These are phyloP conservation scores for Penicillium angulare DNA, from an alignment of 495 filamentous ascomycete genomes.

Conservation along the genomic window DNA sequence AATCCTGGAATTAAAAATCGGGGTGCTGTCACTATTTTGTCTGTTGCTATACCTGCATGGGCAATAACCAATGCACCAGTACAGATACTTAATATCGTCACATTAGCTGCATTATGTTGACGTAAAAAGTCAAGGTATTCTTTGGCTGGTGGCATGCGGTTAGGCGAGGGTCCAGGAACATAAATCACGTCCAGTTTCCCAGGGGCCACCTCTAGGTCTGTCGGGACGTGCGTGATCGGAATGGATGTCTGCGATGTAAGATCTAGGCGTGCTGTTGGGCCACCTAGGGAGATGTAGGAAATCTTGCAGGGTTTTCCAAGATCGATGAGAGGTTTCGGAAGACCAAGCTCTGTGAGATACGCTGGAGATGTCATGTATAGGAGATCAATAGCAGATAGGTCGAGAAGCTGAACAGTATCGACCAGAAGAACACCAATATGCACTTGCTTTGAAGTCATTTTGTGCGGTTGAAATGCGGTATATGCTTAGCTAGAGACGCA, in stretches of 20 bases:
- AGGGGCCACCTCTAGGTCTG: constrained; percentile 37
- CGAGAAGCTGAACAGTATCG: constrained; percentile 43
- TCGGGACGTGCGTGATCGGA: constrained; percentile 37
- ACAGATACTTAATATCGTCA: constrained; percentile 55
- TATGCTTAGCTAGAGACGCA: too few relatives aligned
- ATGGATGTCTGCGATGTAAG: constrained; percentile 37
- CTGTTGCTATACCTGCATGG: constrained; percentile 49
- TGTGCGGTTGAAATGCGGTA: neutral
- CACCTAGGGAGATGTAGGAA: constrained; percentile 40
- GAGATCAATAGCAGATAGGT: constrained; percentile 48
- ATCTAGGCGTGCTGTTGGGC: constrained; percentile 20
- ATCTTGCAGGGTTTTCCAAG: constrained; percentile 42
- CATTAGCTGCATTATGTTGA: constrained; percentile 31
- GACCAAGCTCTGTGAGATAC: constrained; percentile 33
- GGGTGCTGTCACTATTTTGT: constrained; percentile 50
- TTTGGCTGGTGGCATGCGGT: constrained; percentile 20
- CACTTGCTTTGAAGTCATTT: constrained; percentile 11
- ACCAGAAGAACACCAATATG: constrained; percentile 49
- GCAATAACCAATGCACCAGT: constrained; percentile 50
- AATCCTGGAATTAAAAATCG: constrained; percentile 46
- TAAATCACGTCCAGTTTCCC: constrained; percentile 54
- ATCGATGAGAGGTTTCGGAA: constrained; percentile 34
- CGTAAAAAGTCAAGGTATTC: constrained; percentile 46
- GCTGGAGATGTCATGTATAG: constrained; percentile 43
- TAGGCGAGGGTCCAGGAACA: constrained; percentile 52